Evolutionary conservation across 495 filamentous ascomycete genomes (phyloP), one percentile per base, ranked within the genome.

Genomic region (Copromyces sp.): DNA sequence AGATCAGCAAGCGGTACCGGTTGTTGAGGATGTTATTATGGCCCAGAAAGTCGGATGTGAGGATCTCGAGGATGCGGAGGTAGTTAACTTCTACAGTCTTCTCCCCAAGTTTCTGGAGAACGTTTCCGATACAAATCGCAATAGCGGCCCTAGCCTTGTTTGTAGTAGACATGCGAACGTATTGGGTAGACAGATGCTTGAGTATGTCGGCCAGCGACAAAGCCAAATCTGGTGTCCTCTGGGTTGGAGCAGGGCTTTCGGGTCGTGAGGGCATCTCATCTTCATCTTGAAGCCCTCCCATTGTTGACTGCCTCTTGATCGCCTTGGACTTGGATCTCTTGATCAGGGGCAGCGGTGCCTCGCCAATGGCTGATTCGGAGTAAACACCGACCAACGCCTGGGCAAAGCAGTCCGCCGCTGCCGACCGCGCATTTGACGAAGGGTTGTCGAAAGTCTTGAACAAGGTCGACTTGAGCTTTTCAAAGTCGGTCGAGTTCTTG

Each of bases 401-500:
- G 39, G 94, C 91, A 41, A 98, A 84, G 79, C 92, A 94, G 39
- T 93, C 92, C 9, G 94, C 94, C n/a, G 93, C 93, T 9, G 95
- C 92, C 81, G 93, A 90, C 72, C 95, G 87, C 39, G 95, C 92
- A 24, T 87, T 82, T 3, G 91, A 82, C 44, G 89, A 90, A 3
- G 90, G 80, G 59, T 90, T 95, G 69, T 99, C 95, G 72, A 96
- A 90, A 3, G 90, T 86, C 81, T 96, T 97, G 85, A 92, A 95
- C 39, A 96, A 83, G 0, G 90, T 86, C 9, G 87, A 89, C 75
- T 92, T 92, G 32, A 98, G 81, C 71, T 89, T 92, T 69, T 98
- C 95, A 76, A 95, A 97, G 77, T 99, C 96, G 80, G 86, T 90
- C n/a, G 90, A 87, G 78, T 95, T 96, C 74, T 95, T 91, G 77